Conservation (phyloP, 1,284 basidiomycete genomes). For the Coriolopsis trogii region DNA sequence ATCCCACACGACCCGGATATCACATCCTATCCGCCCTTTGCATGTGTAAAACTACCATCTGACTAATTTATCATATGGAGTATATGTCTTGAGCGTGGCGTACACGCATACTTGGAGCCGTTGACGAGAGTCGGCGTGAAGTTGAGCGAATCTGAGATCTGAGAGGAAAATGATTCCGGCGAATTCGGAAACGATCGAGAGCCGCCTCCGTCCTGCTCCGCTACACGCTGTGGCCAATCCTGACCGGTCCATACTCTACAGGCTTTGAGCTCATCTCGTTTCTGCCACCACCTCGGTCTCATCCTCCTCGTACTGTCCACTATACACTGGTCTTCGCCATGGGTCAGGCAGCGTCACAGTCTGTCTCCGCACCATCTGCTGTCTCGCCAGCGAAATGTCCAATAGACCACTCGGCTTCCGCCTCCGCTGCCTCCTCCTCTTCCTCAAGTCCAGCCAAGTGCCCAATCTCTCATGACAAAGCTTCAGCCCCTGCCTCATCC, state of each 20-base stretch:
- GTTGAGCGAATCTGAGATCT: too few species aligned
- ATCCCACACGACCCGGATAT: background rate
- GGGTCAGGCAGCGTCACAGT: slow-evolving; percentile 31
- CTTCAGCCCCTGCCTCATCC: slow-evolving; percentile 17
- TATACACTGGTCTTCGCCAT: slow-evolving; percentile 11
- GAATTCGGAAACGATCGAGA: slow-evolving; percentile 1
- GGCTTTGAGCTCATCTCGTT: slow-evolving; percentile 2
- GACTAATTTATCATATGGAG: slow-evolving; percentile 8
- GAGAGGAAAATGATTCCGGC: background rate
- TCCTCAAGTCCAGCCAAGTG: slow-evolving; percentile 41
- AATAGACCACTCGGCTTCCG: slow-evolving; percentile 36
- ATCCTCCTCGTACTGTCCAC: background rate
- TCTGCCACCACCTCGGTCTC: background rate
- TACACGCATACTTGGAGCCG: too few species aligned
- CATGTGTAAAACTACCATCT: slow-evolving; percentile 13
- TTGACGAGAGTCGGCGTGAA: background rate
- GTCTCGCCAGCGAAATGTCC: slow-evolving; percentile 39
- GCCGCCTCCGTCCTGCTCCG: slow-evolving; percentile 21
- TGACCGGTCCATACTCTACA: slow-evolving; percentile 1
- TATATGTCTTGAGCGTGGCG: too few species aligned
- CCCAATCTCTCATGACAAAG: slow-evolving; percentile 46
- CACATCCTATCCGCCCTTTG: slow-evolving; percentile 5
- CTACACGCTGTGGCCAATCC: slow-evolving; percentile 7
- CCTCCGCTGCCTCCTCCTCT: slow-evolving; percentile 16
- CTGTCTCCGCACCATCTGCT: slow-evolving; percentile 31